phyloP scores from a whole-genome alignment of 306 rosid genomes.

The Phaseolus lunatus region DNA sequence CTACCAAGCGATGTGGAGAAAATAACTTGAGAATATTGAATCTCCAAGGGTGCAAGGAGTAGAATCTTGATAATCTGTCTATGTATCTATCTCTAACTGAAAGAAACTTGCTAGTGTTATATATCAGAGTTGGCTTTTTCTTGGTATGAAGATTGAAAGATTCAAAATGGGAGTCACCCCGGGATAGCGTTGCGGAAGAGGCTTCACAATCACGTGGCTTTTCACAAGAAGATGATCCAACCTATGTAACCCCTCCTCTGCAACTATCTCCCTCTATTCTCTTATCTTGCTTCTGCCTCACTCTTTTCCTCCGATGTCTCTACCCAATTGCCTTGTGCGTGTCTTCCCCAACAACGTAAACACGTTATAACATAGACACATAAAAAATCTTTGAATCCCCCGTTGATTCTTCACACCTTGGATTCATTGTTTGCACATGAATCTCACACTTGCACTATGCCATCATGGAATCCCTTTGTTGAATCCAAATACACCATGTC shows the following conservation, averaged over 20 bases:
- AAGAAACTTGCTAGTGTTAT: conserved; percentile 31
- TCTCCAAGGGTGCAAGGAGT: conserved; percentile 16
- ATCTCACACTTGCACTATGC: conserved; percentile 17
- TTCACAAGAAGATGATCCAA: conserved; percentile 49
- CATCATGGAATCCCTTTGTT: conserved; percentile 13
- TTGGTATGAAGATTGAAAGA: conserved; percentile 29
- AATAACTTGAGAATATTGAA: conserved; percentile 45
- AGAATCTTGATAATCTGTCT: conserved; percentile 30
- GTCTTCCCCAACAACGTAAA: not conserved
- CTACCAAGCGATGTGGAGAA: conserved; percentile 47
- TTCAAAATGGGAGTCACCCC: conserved; percentile 31
- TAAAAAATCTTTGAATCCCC: conserved; percentile 39
- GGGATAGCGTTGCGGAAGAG: conserved; percentile 68
- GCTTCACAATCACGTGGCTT: conserved; percentile 47
- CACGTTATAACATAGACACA: conserved; percentile 27
- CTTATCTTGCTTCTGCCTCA: conserved; percentile 44
- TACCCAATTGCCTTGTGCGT: conserved; percentile 18
- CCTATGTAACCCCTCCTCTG: conserved; percentile 60
- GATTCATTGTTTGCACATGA: conserved; percentile 33
- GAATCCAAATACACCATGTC: conserved; percentile 19
- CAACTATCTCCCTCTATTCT: conserved; percentile 55
- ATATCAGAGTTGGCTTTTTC: not conserved
- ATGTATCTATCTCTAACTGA: conserved; percentile 31
- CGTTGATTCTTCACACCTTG: conserved; percentile 42
- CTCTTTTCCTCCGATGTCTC: conserved; percentile 30